phyloP scores from a whole-genome alignment of 306 rosid genomes.

The Ceratonia siliqua region DNA sequence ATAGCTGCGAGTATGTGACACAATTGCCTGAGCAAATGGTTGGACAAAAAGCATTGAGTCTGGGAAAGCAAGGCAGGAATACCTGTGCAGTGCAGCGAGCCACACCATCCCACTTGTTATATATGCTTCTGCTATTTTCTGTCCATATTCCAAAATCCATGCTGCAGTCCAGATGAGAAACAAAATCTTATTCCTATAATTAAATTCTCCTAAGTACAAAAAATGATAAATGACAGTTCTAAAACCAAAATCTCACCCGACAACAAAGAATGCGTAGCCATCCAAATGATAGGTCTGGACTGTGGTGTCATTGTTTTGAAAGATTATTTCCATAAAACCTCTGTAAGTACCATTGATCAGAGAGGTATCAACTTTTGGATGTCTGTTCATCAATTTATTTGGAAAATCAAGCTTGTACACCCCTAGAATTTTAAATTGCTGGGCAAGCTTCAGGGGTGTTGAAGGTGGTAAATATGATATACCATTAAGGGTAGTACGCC shows the following conservation, averaged over 20 bases:
- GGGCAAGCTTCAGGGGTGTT: slow-evolving; percentile 73
- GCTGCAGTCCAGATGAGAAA: slow-evolving; percentile 53
- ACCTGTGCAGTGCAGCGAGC: slow-evolving; percentile 87
- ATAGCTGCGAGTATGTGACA: no score
- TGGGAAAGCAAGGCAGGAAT: slow-evolving; percentile 2
- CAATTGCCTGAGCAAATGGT: background rate
- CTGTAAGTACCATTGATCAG: slow-evolving; percentile 71
- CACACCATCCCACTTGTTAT: slow-evolving; percentile 85
- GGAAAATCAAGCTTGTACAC: slow-evolving; percentile 83
- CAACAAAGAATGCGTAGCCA: slow-evolving; percentile 85
- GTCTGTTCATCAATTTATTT: slow-evolving; percentile 71
- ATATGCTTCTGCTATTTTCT: slow-evolving; percentile 78
- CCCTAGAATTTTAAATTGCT: slow-evolving; percentile 72
- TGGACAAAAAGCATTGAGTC: background rate
- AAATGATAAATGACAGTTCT: background rate
- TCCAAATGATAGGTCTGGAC: slow-evolving; percentile 85
- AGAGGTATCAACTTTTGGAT: slow-evolving; percentile 69
- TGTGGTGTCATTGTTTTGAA: slow-evolving; percentile 80
- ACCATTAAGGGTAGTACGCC: slow-evolving; percentile 83
- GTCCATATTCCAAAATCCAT: slow-evolving; percentile 92
- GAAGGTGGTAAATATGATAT: slow-evolving; percentile 81
- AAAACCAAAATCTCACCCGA: slow-evolving; percentile 64
- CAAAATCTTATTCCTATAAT: slow-evolving; percentile 12
- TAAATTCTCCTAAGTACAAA: background rate
- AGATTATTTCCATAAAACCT: slow-evolving; percentile 85